A percentile compares a stretch with the other conserved stretches of the same genome.
Conservation (phyloP, 257 asterid genomes). For the Nicotiana tabacum region DNA sequence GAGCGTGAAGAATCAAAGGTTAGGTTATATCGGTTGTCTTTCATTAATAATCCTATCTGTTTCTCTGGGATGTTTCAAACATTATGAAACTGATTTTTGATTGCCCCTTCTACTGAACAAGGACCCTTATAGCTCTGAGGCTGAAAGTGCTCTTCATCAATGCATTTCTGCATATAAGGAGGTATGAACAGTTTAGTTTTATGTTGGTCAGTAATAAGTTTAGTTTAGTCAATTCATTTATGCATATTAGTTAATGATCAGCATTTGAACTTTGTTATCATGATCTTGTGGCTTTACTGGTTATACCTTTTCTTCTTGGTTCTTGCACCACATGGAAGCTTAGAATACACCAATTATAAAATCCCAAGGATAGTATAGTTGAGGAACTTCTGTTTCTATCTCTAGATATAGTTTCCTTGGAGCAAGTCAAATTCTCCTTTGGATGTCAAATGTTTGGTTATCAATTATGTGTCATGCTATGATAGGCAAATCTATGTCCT, state of each 20-base stretch:
- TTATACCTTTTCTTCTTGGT: not conserved
- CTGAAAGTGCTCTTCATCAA: conserved; percentile 44
- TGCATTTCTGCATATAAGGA: conserved; percentile 68
- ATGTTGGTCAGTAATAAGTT: not conserved
- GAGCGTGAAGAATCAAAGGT: conserved; percentile 48
- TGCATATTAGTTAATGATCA: not conserved
- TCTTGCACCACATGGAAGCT: not conserved
- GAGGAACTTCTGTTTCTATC: conserved; percentile 2
- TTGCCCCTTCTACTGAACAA: conserved; percentile 20
- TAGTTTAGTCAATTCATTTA: not conserved
- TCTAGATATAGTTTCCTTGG: not conserved
- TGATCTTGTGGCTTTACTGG: not conserved
- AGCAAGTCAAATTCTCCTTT: not conserved
- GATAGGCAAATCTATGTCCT: not conserved
- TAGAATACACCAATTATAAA: not conserved
- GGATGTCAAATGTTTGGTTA: not conserved
- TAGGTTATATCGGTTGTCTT: conserved; percentile 14
- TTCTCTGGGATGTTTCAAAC: not conserved
- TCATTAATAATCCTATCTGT: not conserved
- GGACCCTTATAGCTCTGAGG: conserved; percentile 31
- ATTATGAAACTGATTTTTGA: not conserved
- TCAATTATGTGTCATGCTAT: not conserved
- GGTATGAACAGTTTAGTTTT: conserved; percentile 33
- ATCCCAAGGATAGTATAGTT: not conserved
- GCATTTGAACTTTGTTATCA: not conserved